A percentile compares a stretch with the other conserved stretches of the same genome.
These are phyloP conservation scores for Coniosporium tulheliwenetii DNA, from an alignment of 2,329 filamentous ascomycete genomes.

Conservation along the genomic window DNA sequence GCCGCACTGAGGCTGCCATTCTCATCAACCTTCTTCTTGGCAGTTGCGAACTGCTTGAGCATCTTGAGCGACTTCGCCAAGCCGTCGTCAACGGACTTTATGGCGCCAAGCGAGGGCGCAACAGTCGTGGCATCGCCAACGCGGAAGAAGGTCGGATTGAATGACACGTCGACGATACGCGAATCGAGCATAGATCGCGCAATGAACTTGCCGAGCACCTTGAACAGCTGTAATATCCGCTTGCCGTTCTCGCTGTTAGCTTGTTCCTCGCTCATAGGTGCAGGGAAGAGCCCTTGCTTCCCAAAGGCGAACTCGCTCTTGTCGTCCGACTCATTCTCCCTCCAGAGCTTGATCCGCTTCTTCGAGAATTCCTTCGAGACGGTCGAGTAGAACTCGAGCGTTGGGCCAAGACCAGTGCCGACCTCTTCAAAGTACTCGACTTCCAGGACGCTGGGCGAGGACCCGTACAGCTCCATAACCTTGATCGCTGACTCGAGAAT, in stretches of 20 bases:
- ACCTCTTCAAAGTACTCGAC: constrained; percentile 99
- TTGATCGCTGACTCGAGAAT: constrained; percentile 95
- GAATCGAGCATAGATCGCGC: constrained; percentile 97
- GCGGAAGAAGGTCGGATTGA: constrained; percentile 96
- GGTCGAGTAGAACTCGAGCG: constrained; percentile 93
- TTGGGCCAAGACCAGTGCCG: constrained; percentile 86
- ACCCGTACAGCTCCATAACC: constrained; percentile 96
- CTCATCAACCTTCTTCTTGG: constrained; percentile 69
- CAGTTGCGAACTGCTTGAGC: constrained; percentile 71
- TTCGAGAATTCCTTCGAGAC: constrained; percentile 95
- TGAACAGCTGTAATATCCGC: constrained; percentile 77
- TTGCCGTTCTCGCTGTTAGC: constrained; percentile 63
- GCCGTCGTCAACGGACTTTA: constrained; percentile 77
- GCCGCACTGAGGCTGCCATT: constrained; percentile 47
- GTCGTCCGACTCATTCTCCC: constrained; percentile 66
- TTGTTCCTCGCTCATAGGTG: constrained; percentile 72
- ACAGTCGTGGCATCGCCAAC: constrained; percentile 62
- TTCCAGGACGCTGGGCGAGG: constrained; percentile 89
- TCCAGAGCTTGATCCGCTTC: constrained; percentile 94
- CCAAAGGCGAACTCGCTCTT: constrained; percentile 73
- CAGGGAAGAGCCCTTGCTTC: constrained; percentile 74
- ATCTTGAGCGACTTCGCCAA: constrained; percentile 73
- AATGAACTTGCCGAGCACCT: constrained; percentile 89
- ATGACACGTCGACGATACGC: constrained; percentile 90
- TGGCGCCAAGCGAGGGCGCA: constrained; percentile 70